These are phyloP conservation scores for Euphrasia arctica DNA, from an alignment of 305 asterid genomes.

Conservation along the genomic window DNA sequence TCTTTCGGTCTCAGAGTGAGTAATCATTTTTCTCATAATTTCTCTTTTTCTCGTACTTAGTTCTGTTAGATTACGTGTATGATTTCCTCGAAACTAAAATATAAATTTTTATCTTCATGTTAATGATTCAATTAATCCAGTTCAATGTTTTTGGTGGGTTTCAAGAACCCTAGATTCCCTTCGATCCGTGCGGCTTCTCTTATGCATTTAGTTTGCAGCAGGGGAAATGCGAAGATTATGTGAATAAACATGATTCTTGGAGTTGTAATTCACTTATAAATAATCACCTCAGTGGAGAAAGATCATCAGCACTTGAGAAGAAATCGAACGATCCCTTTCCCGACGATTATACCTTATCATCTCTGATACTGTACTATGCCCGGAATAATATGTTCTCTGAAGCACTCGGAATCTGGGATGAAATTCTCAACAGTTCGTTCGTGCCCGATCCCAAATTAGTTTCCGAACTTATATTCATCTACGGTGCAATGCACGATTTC, in stretches of 20 bases:
- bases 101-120: neutral
- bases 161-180: slow-evolving; percentile 2
- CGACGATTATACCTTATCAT: slow-evolving; percentile 37
- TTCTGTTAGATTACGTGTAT: too few species aligned
- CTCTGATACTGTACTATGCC: slow-evolving; percentile 36
- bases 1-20: too few species aligned
- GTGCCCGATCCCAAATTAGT: slow-evolving; percentile 36
- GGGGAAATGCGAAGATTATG: slow-evolving; percentile 29
- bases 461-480: slow-evolving; percentile 27
- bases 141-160: neutral
- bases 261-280: slow-evolving; percentile 24
- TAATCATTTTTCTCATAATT: too few species aligned
- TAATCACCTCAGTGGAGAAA: slow-evolving; percentile 28
- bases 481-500: too few species aligned
- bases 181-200: neutral
- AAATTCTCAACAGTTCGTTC: slow-evolving; percentile 40
- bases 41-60: too few species aligned
- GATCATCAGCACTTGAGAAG: slow-evolving; percentile 26
- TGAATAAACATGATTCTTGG: slow-evolving; percentile 22
- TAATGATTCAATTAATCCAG: neutral
- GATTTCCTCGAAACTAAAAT: too few species aligned
- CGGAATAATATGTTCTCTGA: too few species aligned
- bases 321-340: slow-evolving; percentile 29
- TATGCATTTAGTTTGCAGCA: slow-evolving; percentile 22
- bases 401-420: too few species aligned